These are phyloP conservation scores for Plasmodium knowlesi DNA, from an alignment of 169 alveolate genomes.

Conservation along the genomic window DNA sequence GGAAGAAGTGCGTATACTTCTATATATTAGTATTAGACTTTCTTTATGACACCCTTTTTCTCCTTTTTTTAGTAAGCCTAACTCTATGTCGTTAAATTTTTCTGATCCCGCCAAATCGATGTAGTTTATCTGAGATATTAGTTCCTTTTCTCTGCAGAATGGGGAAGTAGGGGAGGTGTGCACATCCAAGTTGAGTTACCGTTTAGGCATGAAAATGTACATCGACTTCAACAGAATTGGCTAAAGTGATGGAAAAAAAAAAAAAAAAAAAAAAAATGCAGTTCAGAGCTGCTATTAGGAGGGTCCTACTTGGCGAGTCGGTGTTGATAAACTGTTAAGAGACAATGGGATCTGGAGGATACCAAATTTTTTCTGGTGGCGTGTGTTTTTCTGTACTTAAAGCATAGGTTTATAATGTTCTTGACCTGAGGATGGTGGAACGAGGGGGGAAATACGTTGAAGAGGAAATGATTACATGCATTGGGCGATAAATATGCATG, in stretches of 20 bases:
- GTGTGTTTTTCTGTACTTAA: constrained; percentile 63
- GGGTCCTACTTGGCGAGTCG: not conserved
- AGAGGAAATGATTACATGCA: not conserved
- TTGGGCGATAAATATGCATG: not conserved
- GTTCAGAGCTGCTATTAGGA: not conserved
- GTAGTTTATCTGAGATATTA: constrained; percentile 59
- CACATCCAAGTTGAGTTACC: not conserved
- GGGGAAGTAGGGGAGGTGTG: not conserved
- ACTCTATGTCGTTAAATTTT: constrained; percentile 74
- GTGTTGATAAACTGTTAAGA: constrained; percentile 59
- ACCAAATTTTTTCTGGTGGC: constrained; percentile 72
- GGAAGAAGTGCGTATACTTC: not conserved
- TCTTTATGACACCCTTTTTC: not conserved
- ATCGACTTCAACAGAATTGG: not conserved
- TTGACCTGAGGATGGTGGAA: constrained; percentile 6
- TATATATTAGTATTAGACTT: not conserved
- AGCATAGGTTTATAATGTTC: constrained; percentile 43
- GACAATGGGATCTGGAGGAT: constrained; percentile 72
- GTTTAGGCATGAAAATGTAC: not conserved
- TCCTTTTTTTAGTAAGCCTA: constrained; percentile 19
- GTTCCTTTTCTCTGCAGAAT: constrained; percentile 33
- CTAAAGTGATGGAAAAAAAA: not conserved
- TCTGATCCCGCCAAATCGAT: constrained; percentile 75
- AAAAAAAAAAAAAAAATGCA: not conserved
- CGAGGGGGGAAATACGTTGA: not conserved